Percentiles rank a stretch among this genome's conserved stretches.
Evolutionary conservation across 371 early-diverging fungal genomes (phyloP).

Genomic region (Mortierella sp.): DNA sequence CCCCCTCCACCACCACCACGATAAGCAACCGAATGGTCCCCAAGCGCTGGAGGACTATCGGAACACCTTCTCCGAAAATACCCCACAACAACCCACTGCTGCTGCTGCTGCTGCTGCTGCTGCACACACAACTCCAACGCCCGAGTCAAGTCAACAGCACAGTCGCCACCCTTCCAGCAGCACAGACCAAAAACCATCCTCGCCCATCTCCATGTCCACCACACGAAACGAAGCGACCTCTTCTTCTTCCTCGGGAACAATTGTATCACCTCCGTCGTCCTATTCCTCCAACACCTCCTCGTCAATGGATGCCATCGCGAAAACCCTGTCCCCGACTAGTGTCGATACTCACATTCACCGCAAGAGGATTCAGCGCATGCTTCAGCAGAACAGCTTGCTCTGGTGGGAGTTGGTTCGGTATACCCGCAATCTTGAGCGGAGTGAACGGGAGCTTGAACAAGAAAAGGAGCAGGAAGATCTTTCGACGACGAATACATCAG

Average conservation of each 20-base stretch:
- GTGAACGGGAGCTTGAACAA: constrained; percentile 39
- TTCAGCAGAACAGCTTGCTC: constrained; percentile 52
- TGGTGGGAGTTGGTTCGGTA: constrained; percentile 58
- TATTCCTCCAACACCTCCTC: constrained; percentile 40
- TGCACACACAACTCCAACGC: too few species aligned
- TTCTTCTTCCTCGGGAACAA: constrained; percentile 3
- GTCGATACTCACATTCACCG: constrained; percentile 47
- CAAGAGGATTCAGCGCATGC: constrained; percentile 45
- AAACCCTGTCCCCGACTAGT: constrained; percentile 30
- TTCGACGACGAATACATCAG: neutral
- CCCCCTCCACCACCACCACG: neutral
- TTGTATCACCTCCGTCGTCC: constrained; percentile 51
- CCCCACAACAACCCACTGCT: neutral
- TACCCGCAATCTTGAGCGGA: constrained; percentile 51
- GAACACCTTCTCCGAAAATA: neutral
- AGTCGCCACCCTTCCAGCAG: neutral
- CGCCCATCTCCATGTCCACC: neutral
- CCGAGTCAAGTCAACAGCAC: neutral
- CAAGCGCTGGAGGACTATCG: constrained; percentile 14
- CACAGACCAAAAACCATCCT: constrained; percentile 4
- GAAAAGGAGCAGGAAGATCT: constrained; percentile 25
- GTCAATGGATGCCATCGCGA: constrained; percentile 39
- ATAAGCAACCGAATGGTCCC: constrained; percentile 5
- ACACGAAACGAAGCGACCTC: neutral
- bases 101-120: too few species aligned